A percentile compares a stretch with the other conserved stretches of the same genome.
Evolutionary conservation across 2,329 filamentous ascomycete species (phyloP).

Genomic region (Colletotrichum tropicicola): DNA sequence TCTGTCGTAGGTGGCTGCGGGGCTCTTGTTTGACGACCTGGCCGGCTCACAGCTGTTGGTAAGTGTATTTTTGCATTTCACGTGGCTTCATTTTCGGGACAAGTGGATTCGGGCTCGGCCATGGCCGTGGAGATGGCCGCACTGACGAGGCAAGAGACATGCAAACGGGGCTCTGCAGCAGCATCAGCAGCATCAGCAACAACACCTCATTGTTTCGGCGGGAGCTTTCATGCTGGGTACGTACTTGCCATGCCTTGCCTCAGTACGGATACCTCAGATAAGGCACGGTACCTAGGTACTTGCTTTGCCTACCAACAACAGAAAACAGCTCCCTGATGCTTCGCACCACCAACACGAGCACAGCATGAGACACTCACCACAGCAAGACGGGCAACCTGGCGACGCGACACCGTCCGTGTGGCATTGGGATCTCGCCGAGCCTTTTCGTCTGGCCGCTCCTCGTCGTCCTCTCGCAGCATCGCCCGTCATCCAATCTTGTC

Average conservation of each 20-base stretch:
- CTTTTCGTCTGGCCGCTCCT: conserved; percentile 1
- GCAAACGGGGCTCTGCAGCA: not conserved
- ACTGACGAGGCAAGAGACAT: not conserved
- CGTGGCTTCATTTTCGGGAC: not conserved
- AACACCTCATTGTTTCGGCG: too few relatives aligned
- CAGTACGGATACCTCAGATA: too few relatives aligned
- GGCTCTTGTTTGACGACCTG: too few relatives aligned
- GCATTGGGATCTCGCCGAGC: not conserved
- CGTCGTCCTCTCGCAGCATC: not conserved
- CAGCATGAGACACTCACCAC: conserved; percentile 3
- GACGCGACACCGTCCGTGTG: not conserved
- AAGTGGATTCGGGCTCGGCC: not conserved
- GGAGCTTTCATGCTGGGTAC: too few relatives aligned
- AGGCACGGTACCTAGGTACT: too few relatives aligned
- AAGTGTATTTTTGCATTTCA: too few relatives aligned
- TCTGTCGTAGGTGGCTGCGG: too few relatives aligned
- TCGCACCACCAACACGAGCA: conserved; percentile 1
- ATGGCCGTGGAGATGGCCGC: not conserved
- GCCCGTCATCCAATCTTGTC: conserved; percentile 4
- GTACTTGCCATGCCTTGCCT: too few relatives aligned
- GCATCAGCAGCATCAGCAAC: too few relatives aligned
- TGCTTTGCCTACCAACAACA: not conserved
- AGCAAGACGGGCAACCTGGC: not conserved
- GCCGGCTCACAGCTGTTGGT: too few relatives aligned
- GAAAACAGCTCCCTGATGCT: not conserved